phyloP scores from a whole-genome alignment of 2,329 filamentous ascomycete genomes.

The Esteya vermicola region DNA sequence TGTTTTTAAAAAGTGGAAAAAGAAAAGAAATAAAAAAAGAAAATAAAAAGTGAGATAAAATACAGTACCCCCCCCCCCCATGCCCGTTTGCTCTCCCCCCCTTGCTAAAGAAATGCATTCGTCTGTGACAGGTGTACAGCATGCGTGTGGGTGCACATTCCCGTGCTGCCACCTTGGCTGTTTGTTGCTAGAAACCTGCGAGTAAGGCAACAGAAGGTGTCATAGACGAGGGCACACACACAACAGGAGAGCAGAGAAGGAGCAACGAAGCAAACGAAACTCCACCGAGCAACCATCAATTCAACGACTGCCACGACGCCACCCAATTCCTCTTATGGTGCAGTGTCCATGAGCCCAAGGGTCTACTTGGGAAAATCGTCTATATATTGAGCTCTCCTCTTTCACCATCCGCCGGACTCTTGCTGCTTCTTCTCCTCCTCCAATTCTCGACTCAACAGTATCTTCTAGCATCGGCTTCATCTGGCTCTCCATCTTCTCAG shows the following conservation, averaged over 20 bases:
- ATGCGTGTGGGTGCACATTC: slow-evolving; percentile 1
- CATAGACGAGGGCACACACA: slow-evolving; percentile 1
- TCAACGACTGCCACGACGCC: slow-evolving; percentile 9
- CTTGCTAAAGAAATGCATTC: not conserved
- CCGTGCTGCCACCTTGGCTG: slow-evolving; percentile 2
- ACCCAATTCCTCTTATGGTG: slow-evolving; percentile 2
- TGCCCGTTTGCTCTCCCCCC: not conserved
- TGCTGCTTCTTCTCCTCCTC: too few relatives aligned
- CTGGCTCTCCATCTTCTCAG: too few relatives aligned
- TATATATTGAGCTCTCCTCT: too few relatives aligned
- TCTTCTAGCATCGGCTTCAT: too few relatives aligned
- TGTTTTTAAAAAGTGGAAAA: too few relatives aligned
- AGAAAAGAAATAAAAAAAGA: not conserved
- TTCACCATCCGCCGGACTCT: not conserved
- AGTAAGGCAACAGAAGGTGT: slow-evolving; percentile 2
- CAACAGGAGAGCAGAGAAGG: slow-evolving; percentile 1
- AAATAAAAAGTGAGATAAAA: not conserved
- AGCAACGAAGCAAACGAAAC: slow-evolving; percentile 1
- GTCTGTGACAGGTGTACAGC: slow-evolving; percentile 2
- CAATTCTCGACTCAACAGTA: too few relatives aligned
- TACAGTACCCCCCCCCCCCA: not conserved
- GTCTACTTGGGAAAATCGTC: too few relatives aligned
- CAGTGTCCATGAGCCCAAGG: slow-evolving; percentile 7
- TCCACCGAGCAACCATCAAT: slow-evolving; percentile 3
- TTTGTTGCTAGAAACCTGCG: slow-evolving; percentile 3